Evolutionary conservation across 1,284 basidiomycete genomes (phyloP), one percentile per base, ranked within the genome.

Genomic region (Paramarasmius palmivorus): DNA sequence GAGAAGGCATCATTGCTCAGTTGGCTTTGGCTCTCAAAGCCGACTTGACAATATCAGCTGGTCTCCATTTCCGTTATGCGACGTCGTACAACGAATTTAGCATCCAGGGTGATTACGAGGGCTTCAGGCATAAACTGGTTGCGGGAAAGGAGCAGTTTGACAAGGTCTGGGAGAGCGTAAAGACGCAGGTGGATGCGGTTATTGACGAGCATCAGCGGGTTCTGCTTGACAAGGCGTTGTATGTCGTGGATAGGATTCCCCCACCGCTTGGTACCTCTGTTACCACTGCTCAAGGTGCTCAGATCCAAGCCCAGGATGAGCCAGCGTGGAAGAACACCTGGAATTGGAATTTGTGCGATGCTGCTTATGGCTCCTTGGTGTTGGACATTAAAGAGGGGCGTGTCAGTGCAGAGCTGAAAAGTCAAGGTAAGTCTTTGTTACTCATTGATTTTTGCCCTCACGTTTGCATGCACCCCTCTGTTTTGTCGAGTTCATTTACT

Each of bases 341-440:
- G 96, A 95, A 98, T 71, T 98, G 95, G 95, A 95, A 96, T 65
- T 73, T 97, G 38, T 94, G 95, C 55, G 96, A 99, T 65, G 96
- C 95, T 7, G 89, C 92, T 1, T 96, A 91, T 60, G 97, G 96
- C 2, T 86, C 84, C 15, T 80, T 99, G 38, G 75, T 98, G 1
- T 75, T 99, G 44, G 93, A 96, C 60, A 76, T 99, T 63, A 88
- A 88, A 60, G 95, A 98, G 57, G 95, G 95, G 2, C 79, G 96
- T 40, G 85, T 99, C 40, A 93, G 91, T 56, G 90, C 91, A 0
- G 95, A 98, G 69, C 81, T 95, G 61, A 94, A 91, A 70, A 92
- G 90, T 63, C 92, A 95, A 78, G 96, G 95, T 88, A 55, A 51
- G 77, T 65, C 25, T 40, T 48, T 23, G n/a, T n/a, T n/a, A n/a